phyloP scores from a whole-genome alignment of 2,329 filamentous ascomycete species.

The Talaromyces piceae region DNA sequence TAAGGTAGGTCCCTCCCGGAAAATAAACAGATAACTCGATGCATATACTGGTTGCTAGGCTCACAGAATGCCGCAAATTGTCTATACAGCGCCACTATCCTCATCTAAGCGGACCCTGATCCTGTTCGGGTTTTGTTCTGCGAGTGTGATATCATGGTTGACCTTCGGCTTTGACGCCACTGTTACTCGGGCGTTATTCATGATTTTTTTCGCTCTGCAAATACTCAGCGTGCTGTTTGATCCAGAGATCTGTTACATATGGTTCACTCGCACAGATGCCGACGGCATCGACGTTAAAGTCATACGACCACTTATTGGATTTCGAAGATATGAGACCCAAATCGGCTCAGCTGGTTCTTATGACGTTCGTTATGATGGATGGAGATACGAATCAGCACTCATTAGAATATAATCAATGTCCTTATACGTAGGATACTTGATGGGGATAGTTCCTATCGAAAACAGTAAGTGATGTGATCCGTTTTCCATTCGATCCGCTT shows the following conservation, averaged over 20 bases:
- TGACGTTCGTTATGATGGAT: neutral
- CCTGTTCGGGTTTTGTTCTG: neutral
- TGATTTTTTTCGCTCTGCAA: neutral
- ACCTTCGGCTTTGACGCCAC: neutral
- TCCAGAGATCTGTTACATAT: neutral
- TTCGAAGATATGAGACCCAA: neutral
- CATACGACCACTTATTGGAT: neutral
- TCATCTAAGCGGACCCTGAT: neutral
- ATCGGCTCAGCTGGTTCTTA: neutral
- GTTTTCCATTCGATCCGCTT: too few relatives aligned
- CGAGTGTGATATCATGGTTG: neutral
- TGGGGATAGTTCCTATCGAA: neutral
- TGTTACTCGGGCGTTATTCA: neutral
- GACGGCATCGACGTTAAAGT: neutral
- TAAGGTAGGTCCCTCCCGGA: neutral
- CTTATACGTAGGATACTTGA: neutral
- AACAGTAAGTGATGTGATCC: too few relatives aligned
- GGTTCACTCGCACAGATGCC: neutral
- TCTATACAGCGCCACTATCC: neutral
- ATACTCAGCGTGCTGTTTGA: neutral
- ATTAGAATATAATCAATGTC: neutral
- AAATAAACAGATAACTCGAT: neutral
- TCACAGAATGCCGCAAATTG: neutral
- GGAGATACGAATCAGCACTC: neutral
- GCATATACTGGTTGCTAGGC: too few relatives aligned